Base-by-base conservation (phyloP, 2,329 filamentous ascomycete species). In the Ascochyta pisi region DNA sequence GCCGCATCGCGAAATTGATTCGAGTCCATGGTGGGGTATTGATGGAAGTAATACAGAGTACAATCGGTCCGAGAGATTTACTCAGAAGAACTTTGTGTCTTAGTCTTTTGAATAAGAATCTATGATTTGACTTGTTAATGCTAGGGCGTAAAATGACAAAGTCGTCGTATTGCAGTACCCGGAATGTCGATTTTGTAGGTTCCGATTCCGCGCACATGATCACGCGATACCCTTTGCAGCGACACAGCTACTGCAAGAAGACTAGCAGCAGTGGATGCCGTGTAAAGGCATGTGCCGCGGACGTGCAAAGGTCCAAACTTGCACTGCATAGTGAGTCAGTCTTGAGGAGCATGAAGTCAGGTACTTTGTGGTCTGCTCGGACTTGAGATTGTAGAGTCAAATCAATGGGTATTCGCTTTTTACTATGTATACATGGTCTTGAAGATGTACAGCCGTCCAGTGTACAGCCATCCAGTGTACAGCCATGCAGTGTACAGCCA, bases 1-100 rank as follows among this genome's bases (percentile, higher is more conserved):
- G 91, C 92, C 61, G 91, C 91, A 58, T 86, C 79, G 62, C 87
- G 84, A 76, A 96, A 97, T 68, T 94, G 85, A 52, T 88, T 80
- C 26, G 88, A 86, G 70, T 96, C 87, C 93, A 96, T 96, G 41
- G 53, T 35, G 54, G 54, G 55, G 56, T 55, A 49, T n/a, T 12
- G 37, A 2, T 15, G 37, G 37, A 39, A 12, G 37, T 13, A 23
- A 41, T 35, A 9, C 5, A 37, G 19, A 19, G 19, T 37, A 22
- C 34, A 8, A 10, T 16, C 34, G 24, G 24, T 19, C 4, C 8
- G 15, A 37, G 12, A 37, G 2, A 22, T 8, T 15, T 13, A 7
- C 19, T 15, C 15, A 37, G 5, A 5, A n/a, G 41, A 24, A 6
- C 6, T 5, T 19, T 34, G n/a, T 19, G 31, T 31, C 6, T 23